Evolutionary conservation across 352 stramenopile genomes (phyloP).

Genomic region (Proteromonas lacertae): DNA sequence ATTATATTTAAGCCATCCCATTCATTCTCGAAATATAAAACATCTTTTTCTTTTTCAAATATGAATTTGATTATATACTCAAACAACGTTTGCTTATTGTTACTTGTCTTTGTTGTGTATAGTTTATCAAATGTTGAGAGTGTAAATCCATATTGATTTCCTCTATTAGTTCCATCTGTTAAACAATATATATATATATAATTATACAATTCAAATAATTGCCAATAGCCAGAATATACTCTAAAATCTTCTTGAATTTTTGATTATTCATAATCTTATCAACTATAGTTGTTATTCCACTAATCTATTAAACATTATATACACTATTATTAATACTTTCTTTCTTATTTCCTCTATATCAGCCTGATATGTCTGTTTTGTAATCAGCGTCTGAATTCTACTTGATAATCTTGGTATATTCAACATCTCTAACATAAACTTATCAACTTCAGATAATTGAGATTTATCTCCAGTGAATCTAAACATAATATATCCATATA

Average conservation of each 20-base stretch:
- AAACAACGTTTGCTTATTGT: too few relatives aligned
- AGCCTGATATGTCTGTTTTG: conserved; percentile 22
- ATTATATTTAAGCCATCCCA: too few relatives aligned
- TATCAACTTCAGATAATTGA: conserved; percentile 30
- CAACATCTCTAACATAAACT: conserved; percentile 41
- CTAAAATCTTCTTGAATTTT: conserved; percentile 59
- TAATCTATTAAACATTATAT: too few relatives aligned
- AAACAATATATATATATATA: too few relatives aligned
- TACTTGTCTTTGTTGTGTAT: too few relatives aligned
- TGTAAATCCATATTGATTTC: too few relatives aligned
- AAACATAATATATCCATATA: neutral
- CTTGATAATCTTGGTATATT: conserved; percentile 25
- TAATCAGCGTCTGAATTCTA: conserved; percentile 33
- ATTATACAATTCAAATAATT: conserved; percentile 86
- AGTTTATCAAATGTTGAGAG: too few relatives aligned
- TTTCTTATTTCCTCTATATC: neutral
- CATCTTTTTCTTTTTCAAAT: too few relatives aligned
- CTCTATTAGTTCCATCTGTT: too few relatives aligned
- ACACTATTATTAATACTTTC: neutral
- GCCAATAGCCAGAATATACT: conserved; percentile 77
- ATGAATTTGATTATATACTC: too few relatives aligned
- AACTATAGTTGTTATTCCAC: conserved; percentile 43
- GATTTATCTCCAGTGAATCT: conserved; percentile 28
- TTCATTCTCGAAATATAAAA: too few relatives aligned
- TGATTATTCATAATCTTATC: conserved; percentile 61